phyloP scores from a whole-genome alignment of 1,284 basidiomycete species.

The Rhodotorula sp. region DNA sequence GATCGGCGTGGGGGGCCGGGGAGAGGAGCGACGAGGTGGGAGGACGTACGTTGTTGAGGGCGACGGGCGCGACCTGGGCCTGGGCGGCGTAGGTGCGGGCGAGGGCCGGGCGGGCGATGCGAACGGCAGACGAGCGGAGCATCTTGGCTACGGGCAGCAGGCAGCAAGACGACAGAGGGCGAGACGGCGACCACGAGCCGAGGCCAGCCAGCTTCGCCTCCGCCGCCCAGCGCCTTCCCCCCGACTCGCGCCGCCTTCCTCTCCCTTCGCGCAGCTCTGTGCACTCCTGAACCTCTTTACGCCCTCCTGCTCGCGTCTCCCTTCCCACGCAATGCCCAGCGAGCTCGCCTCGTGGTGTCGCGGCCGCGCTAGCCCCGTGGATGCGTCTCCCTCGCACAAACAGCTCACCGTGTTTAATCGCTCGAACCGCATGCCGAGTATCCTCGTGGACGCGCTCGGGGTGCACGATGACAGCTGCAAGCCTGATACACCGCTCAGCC shows the following conservation, averaged over 20 bases:
- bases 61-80: conserved; percentile 20
- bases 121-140: conserved; percentile 26
- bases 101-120: conserved; percentile 23
- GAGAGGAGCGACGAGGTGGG: neutral
- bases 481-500: no score
- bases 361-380: no score
- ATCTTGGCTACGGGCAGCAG: neutral
- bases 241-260: neutral
- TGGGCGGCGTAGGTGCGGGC: conserved; percentile 16
- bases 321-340: neutral
- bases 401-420: no score
- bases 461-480: no score
- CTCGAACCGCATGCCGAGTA: no score
- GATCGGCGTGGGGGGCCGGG: neutral
- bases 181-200: neutral
- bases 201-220: neutral
- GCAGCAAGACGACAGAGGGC: neutral
- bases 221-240: no score
- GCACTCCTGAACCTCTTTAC: neutral
- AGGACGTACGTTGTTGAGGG: conserved; percentile 24
- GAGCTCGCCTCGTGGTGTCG: neutral
- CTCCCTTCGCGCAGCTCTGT: neutral
- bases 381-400: no score
- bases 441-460: no score
- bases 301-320: neutral